Percentiles rank a stretch among this genome's conserved stretches.
These are phyloP conservation scores for Ceratobasidium sp. DNA, from an alignment of 1,284 basidiomycete species.

Conservation along the genomic window DNA sequence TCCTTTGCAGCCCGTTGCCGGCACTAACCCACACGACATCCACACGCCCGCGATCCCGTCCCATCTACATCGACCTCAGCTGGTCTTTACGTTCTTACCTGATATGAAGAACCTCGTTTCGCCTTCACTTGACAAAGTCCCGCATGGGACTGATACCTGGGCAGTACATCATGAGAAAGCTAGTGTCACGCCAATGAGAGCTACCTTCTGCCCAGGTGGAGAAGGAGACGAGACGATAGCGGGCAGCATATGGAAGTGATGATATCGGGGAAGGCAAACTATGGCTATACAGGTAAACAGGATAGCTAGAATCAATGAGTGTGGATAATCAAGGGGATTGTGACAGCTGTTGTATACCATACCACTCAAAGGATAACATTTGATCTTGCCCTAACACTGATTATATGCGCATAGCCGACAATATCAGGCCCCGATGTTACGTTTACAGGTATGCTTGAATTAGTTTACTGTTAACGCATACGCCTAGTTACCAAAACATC, in stretches of 20 bases:
- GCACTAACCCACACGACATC: conserved; percentile 44
- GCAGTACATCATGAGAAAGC: conserved; percentile 73
- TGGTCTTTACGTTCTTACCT: conserved; percentile 83
- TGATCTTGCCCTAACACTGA: not conserved
- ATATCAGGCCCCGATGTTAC: too few relatives aligned
- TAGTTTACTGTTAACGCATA: not conserved
- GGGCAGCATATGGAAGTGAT: conserved; percentile 24
- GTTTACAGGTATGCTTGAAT: too few relatives aligned
- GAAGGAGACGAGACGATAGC: conserved; percentile 25
- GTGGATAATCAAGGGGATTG: not conserved
- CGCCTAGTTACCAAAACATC: not conserved
- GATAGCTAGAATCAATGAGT: not conserved
- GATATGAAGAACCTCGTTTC: conserved; percentile 76
- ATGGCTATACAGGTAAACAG: not conserved
- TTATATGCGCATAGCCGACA: not conserved
- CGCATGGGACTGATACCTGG: conserved; percentile 84
- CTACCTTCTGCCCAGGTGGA: conserved; percentile 62
- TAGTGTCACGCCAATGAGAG: conserved; percentile 78
- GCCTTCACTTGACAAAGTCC: conserved; percentile 67
- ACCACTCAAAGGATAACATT: not conserved
- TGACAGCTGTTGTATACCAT: not conserved
- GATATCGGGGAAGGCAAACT: not conserved
- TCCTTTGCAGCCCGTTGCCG: conserved; percentile 13
- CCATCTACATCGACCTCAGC: conserved; percentile 59
- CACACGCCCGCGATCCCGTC: conserved; percentile 49